Base-by-base conservation (phyloP, 1,139 yeast genomes). In the Saccharomyces hybrid region DNA sequence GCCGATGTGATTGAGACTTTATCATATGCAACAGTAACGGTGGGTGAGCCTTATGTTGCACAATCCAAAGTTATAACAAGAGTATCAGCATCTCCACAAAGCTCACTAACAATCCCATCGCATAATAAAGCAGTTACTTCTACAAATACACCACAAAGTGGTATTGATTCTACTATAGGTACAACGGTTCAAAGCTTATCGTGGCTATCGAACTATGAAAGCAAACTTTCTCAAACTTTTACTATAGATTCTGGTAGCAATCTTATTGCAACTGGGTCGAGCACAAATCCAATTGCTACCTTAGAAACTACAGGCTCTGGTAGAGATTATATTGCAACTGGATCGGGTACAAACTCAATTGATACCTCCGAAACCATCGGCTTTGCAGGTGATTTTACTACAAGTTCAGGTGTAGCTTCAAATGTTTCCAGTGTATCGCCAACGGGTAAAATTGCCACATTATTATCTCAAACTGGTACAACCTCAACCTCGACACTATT, bases 401-500 rank as follows among this genome's bases (percentile, higher is more conserved):
- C 44, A 12, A 12, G 5, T 38, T 19, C 44, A 2, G 44, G 12
- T 9, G n/a, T 38, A 2, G 26, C 26, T 11, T 38, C 44, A 9
- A 11, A 4, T 19, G n/a, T 19, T 21, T 9, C 27, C 21, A 42
- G 26, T 21, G 41, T 31, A 8, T 8, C 52, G 24, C 16, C 53
- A 5, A 51, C 54, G 16, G 48, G 31, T 48, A 49, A 51, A 46
- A 54, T 57, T 9, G 54, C 62, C 2, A 51, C 58, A 2, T 47
- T 55, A 38, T 41, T 57, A 31, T 52, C 56, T 21, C 42, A 50
- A 14, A 56, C 68, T 11, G 63, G 61, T n/a, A 32, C 61, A 4
- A 64, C 70, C 1, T 56, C 64, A 12, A 61, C 67, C 1, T 59
- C 66, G 26, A 56, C 62, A 12, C 26, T 65, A n/a, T 64, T 55